Evolutionary conservation across 176 grass and related monocot genomes (phyloP), one percentile per base, ranked within the genome.

Genomic region (Rhynchospora breviuscula): DNA sequence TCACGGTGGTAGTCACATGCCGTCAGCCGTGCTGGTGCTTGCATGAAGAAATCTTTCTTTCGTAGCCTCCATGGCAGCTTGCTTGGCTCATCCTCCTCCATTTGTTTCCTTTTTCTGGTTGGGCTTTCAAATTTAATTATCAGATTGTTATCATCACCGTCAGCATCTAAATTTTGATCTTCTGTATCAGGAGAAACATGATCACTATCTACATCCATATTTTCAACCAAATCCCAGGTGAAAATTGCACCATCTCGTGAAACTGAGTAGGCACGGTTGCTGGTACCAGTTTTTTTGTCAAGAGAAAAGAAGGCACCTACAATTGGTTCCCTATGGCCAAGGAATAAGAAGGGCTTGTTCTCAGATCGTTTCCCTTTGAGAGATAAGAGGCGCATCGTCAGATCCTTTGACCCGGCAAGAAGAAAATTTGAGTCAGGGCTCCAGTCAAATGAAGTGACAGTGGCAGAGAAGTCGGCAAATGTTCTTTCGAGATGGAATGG

Each of bases 41-140:
- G 96, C 91, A 91, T 95, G 67, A 98, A 98, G 40, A 93, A 98
- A 79, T 93, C 83, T 10, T 98, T 98, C 59, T 93, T 94, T 85
- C 85, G 76, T 59, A 95, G 62, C 75, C 87, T 84, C 96, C 96
- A 95, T 23, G 23, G 91, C 3, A 88, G 85, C 63, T 72, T 86
- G 86, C 91, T 89, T 4, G 75, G 79, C 45, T n/a, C 85, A 45
- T 91, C 56, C 0, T 91, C 85, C 82, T 89, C 91, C 25, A 22
- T 76, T 13, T 9, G 81, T 79, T 86, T 93, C 59, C 85, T 85
- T 86, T 99, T 93, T 80, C 44, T 90, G 46, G 79, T 85, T 57
- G 80, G 66, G 48, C 13, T 78, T 78, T 90, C 88, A 29, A 86
- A 72, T 80, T 90, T 86, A 43, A 87, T 54, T 51, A 67, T 48